These are phyloP conservation scores for Picochlorum sp. DNA, from an alignment of 139 green algal genomes.

Conservation along the genomic window DNA sequence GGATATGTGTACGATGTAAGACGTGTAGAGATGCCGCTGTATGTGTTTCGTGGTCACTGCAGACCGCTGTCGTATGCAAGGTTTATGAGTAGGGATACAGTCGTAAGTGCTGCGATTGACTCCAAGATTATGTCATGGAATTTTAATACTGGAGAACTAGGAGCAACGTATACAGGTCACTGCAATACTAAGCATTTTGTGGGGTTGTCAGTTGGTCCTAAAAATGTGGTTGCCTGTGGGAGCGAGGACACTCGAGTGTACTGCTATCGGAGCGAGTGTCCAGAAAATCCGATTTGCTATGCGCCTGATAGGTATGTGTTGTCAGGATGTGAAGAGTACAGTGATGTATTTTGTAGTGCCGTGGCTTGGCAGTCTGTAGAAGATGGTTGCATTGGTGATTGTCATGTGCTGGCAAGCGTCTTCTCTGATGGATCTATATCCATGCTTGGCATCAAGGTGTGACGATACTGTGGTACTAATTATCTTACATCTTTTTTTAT, in stretches of 20 bases:
- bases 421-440: conserved; percentile 15
- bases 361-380: conserved; percentile 22
- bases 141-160: conserved; percentile 5
- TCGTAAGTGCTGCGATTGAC: conserved; percentile 76
- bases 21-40: conserved; percentile 17
- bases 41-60: conserved; percentile 31
- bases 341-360: conserved; percentile 22
- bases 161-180: conserved; percentile 50
- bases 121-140: conserved; percentile 56
- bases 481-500: too few relatives aligned
- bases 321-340: neutral
- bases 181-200: conserved; percentile 87
- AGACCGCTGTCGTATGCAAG: conserved; percentile 75
- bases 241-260: conserved; percentile 38
- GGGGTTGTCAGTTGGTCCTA: conserved; percentile 50
- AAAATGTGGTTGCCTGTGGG: conserved; percentile 62
- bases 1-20: conserved; percentile 73
- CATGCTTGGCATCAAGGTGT: too few relatives aligned
- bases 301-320: neutral
- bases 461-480: too few relatives aligned
- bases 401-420: conserved; percentile 19
- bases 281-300: conserved; percentile 5
- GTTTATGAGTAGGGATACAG: conserved; percentile 38
- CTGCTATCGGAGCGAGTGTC: conserved; percentile 21
- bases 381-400: too few relatives aligned